Evolutionary conservation across 1,284 basidiomycete species (phyloP).

Genomic region (Fomitopsis betulina): DNA sequence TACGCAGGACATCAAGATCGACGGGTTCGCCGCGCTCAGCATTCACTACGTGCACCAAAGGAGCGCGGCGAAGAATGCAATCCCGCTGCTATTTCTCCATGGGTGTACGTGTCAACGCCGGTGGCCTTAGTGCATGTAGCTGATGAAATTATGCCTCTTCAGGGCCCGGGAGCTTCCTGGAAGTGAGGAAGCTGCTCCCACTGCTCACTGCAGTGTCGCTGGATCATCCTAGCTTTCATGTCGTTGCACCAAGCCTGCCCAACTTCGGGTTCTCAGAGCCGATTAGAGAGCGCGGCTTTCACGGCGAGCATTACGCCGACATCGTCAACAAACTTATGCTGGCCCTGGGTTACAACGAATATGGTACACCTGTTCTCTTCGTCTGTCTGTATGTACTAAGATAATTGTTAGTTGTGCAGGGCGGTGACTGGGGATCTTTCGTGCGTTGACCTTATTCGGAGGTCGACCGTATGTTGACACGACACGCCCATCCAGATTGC

Average conservation of each 20-base stretch:
- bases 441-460: neutral
- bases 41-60: conserved; percentile 41
- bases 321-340: conserved; percentile 7
- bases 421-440: conserved; percentile 6
- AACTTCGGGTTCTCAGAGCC: conserved; percentile 35
- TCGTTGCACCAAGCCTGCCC: conserved; percentile 41
- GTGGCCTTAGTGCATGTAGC: neutral
- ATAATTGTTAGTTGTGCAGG: conserved; percentile 4
- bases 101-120: conserved; percentile 33
- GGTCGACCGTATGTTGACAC: neutral
- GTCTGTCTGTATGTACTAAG: neutral
- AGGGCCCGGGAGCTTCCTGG: conserved; percentile 42
- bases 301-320: conserved; percentile 20
- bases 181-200: conserved; percentile 32
- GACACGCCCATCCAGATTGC: conserved; percentile 24
- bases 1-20: conserved; percentile 35
- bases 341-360: conserved; percentile 23
- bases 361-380: conserved; percentile 13
- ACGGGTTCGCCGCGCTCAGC: conserved; percentile 31
- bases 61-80: conserved; percentile 31
- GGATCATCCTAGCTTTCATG: conserved; percentile 36
- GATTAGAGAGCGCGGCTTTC: conserved; percentile 31
- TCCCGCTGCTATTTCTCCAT: conserved; percentile 42
- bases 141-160: neutral
- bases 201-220: conserved; percentile 19